Evolutionary conservation across 805 yeast genomes (phyloP), one percentile per base, ranked within the genome.

Genomic region (Pichia californica): DNA sequence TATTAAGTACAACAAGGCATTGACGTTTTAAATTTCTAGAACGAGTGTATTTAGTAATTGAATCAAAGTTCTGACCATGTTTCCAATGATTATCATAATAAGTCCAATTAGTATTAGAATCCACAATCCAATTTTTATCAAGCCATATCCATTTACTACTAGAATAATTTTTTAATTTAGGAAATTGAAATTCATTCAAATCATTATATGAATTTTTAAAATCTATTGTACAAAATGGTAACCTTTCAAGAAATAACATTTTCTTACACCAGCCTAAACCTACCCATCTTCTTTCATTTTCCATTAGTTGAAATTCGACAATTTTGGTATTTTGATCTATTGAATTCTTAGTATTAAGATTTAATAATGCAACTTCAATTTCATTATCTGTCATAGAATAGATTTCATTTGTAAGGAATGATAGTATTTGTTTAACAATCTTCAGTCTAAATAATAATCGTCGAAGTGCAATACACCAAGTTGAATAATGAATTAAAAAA

Each of bases 211-310:
- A 48, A 44, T 58, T 50, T 43, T 55, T 58, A 9, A 62, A 61
- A 13, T 66, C 57, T 23, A 62, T 71, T 45, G 67, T 69, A 33
- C 81, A 74, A 51, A 62, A 79, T 16, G 67, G 62, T 1, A 75
- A 52, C 21, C 83, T 52, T 47, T 79, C 84, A 44, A 67, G 64
- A 2, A 83, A 83, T 4, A 77, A 52, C 30, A 77, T 54, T 15
- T 63, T 60, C 38, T 68, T 66, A 31, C 72, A 59, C 83, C 83
- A 79, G 7, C 83, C 85, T 15, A 78, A 46, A 0, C 80, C 83
- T 3, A 78, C 29, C 82, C 83, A 77, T 37, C 83, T 61, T 51
- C 86, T 64, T 54, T 79, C 79, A 50, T 79, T 74, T 51, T 79
- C 81, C 31, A 73, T 54, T 1, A 79, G 61, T 38, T 69, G 73